Base-by-base conservation (phyloP, 306 rosid genomes). In the Abrus precatorius region DNA sequence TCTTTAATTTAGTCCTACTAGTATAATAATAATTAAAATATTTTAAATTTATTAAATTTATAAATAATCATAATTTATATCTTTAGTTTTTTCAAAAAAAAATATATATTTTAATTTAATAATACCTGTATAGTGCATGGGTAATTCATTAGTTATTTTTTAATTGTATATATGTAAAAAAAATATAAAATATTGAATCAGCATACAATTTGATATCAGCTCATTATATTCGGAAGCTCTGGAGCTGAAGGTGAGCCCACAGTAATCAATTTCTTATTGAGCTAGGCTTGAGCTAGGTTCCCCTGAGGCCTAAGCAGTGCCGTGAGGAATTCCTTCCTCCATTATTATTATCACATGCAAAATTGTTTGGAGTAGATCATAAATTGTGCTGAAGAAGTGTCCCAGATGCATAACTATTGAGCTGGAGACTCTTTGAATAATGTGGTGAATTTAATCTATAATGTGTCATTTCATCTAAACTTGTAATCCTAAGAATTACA, bases 361-460 rank as follows among this genome's bases (percentile, higher is more conserved):
- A 73, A 57, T 57, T 29, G 44, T 32, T 57, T 59, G 53, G 69
- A 41, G 54, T 55, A 41, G 45, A 44, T 59, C 34, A 13, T 60
- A 75, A 61, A 14, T 75, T 75, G 71, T 45, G 48, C 80, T 32
- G 28, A 75, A 69, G 8, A 57, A 27, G 49, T 32, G 71, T 14
- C 33, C 33, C 32, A 57, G 45, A 29, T 57, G 38, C 38, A 43
- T 11, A 48, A 30, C 43, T 49, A 48, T 70, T 55, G 55, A 40
- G 66, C 57, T 3, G 14, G 47, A 69, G 47, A 75, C 14, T 44
- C 32, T 52, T 75, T 45, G 20, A 44, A 36, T 36, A 61, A 62
- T 9, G 29, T 12, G 20, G 14, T 36, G 65, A 52, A 52, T 12
- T 40, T 38, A 65, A 70, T 0, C 9, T 28, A 29, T 43, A 9